phyloP scores from a whole-genome alignment of 2,329 filamentous ascomycete genomes.

The Penicillium italicum region DNA sequence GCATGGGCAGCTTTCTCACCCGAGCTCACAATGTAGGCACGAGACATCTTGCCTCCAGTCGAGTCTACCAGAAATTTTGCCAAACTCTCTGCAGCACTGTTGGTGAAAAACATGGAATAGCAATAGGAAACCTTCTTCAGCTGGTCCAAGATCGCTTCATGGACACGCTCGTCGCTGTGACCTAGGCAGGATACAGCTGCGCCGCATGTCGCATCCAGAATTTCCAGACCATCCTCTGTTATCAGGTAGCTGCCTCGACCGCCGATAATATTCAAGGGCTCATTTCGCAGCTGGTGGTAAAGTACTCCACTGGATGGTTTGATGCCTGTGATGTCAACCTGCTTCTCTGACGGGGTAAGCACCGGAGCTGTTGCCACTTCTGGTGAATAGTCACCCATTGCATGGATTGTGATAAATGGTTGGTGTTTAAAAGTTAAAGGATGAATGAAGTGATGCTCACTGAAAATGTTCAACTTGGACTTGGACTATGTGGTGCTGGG shows the following conservation, averaged over 20 bases:
- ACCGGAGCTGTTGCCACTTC: not conserved
- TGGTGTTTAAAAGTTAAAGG: not conserved
- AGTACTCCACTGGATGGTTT: slow-evolving; percentile 39
- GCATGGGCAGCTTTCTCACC: slow-evolving; percentile 37
- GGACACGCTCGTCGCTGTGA: slow-evolving; percentile 59
- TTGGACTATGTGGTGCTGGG: not conserved
- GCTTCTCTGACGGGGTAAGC: not conserved
- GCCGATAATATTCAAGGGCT: slow-evolving; percentile 43
- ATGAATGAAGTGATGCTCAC: not conserved
- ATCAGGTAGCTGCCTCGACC: slow-evolving; percentile 48
- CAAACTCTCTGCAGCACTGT: slow-evolving; percentile 50
- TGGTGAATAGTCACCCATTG: slow-evolving; percentile 23
- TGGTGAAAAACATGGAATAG: slow-evolving; percentile 55
- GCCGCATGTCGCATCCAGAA: slow-evolving; percentile 69
- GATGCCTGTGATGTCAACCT: not conserved
- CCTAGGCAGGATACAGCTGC: slow-evolving; percentile 70
- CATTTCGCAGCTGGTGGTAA: slow-evolving; percentile 47
- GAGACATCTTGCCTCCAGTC: slow-evolving; percentile 51
- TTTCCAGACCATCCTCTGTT: slow-evolving; percentile 49
- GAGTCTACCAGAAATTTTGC: slow-evolving; percentile 48
- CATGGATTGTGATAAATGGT: not conserved
- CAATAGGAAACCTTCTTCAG: slow-evolving; percentile 56
- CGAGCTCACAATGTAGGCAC: slow-evolving; percentile 55
- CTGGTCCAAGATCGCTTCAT: slow-evolving; percentile 57
- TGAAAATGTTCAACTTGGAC: not conserved